Evolutionary conservation across 768 basidiomycete genomes (phyloP), one percentile per base, ranked within the genome.

Genomic region (Lentinula sp.): DNA sequence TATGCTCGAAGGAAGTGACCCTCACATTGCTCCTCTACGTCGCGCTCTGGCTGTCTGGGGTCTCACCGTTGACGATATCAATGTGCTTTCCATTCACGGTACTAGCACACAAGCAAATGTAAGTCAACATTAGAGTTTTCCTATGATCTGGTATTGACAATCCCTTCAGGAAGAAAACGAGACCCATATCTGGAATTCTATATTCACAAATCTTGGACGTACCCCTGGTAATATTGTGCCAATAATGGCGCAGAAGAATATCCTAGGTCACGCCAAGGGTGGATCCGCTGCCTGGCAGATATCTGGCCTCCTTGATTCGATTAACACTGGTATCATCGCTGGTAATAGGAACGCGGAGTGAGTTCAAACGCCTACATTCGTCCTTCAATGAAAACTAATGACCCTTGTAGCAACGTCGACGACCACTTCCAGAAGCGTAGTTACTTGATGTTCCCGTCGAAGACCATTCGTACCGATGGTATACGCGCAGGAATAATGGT

Each of bases 241-340:
- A 4, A 87, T 97, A 69, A 90, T 98, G 73, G 94, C 97, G 2
- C 97, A 98, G 75, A 99, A 99, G 83, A 93, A 90, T 72, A 81
- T 99, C 54, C 89, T 96, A 35, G 97, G 97, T 63, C 96, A 99
- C 71, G 88, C 96, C 10, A 99, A 99, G 81, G 97, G 97, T 73
- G 97, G 96, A 63, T 93, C 97, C n/a, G 96, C 96, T 59, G 91
- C 95, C 1, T 98, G 95, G 96, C 93, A 95, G 76, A 85, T 97
- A 82, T 88, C 87, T 67, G 97, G 97, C 66, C 80, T 98, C 59
- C 74, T 94, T 59, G 95, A 99, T 72, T 86, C 87, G 10, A 81
- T 99, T 63, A 81, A 79, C 64, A 85, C 86, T 49, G 97, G 95
- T 57, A 82, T 96, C 64, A 81, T 99, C 64, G 95, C 97, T 6